A percentile compares a stretch with the other conserved stretches of the same genome.
Evolutionary conservation across 176 grass and related monocot genomes (phyloP).

Genomic region (Puya raimondii): DNA sequence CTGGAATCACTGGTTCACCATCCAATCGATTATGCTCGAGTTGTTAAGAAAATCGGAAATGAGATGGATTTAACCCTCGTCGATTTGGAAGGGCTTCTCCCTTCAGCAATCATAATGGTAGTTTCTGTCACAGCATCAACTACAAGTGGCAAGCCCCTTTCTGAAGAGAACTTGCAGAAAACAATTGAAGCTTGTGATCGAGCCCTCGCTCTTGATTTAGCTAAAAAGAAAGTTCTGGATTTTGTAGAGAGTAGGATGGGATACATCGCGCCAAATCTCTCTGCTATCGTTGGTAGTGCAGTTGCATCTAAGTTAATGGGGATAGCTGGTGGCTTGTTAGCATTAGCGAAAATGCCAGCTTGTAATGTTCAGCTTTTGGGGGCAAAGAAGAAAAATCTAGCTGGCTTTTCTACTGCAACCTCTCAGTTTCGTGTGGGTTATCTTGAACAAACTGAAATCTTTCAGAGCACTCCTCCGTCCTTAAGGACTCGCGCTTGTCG

Average conservation of each 20-base stretch:
- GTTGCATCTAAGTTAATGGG: constrained; percentile 90
- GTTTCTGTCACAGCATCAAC: constrained; percentile 82
- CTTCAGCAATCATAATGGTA: constrained; percentile 89
- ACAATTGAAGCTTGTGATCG: constrained; percentile 70
- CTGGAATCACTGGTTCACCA: constrained; percentile 91
- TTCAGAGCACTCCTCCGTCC: constrained; percentile 68
- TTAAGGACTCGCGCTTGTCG: constrained; percentile 55
- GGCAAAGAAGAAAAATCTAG: constrained; percentile 68
- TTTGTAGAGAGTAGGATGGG: constrained; percentile 91
- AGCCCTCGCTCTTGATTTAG: constrained; percentile 60
- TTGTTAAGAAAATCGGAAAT: constrained; percentile 91
- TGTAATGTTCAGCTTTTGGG: constrained; percentile 89
- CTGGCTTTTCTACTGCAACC: constrained; percentile 76
- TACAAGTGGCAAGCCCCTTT: constrained; percentile 74
- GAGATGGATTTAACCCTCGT: constrained; percentile 83
- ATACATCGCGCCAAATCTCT: constrained; percentile 76
- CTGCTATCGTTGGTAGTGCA: constrained; percentile 68
- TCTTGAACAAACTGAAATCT: constrained; percentile 88
- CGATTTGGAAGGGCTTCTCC: constrained; percentile 73
- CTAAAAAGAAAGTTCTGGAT: constrained; percentile 92
- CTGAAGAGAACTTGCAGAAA: constrained; percentile 65
- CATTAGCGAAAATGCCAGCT: constrained; percentile 85
- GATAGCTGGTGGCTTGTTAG: constrained; percentile 64
- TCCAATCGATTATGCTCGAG: constrained; percentile 82
- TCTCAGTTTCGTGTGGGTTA: constrained; percentile 70